Base-by-base conservation (phyloP, 768 basidiomycete genomes). In the Solioccasus polychromus region DNA sequence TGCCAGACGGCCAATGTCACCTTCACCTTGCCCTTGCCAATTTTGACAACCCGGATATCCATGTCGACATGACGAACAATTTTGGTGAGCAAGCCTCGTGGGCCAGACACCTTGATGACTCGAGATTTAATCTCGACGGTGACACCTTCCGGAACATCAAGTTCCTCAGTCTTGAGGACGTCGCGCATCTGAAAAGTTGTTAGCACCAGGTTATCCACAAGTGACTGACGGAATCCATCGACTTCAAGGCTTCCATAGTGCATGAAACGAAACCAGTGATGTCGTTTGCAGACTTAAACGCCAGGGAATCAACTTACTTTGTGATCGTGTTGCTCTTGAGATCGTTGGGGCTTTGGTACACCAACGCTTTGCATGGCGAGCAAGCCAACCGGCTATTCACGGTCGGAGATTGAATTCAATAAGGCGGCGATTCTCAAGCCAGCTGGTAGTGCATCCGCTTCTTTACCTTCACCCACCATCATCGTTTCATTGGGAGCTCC, bases 1-100 rank as follows among this genome's bases (percentile, higher is more conserved):
- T 97, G 92, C 96, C 96, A 99, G 49, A 99, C 90, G 49, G 92
- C 89, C 61, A 98, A 80, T 51, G 81, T 82, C 66, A 98, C 87
- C 66, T 84, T 83, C 64, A 59, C 53, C 54, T 78, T 80, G 57
- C 76, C 74, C 73, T 92, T 85, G 64, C 79, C 77, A 11, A 49
- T 45, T 73, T 87, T 89, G 58, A 89, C 69, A 40, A 92, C 70
- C 63, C 85, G 82, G 69, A 94, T 85, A 70, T 93, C 92, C 89
- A 95, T 93, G 73, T 92, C 80, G 56, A 93, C 81, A 75, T 95
- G 92, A 53, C 88, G 88, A 66, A 92, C 80, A 59, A 85, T 86
- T 78, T 96, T 96, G 62, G 83, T 85, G 62, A 99, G 79, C 42
- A 82, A 88, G 54, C 96, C 96, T 44, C 96, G 82, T 45, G 96